These are phyloP conservation scores for Maudiozyma humilis DNA, from an alignment of 1,139 yeast genomes.

Conservation along the genomic window DNA sequence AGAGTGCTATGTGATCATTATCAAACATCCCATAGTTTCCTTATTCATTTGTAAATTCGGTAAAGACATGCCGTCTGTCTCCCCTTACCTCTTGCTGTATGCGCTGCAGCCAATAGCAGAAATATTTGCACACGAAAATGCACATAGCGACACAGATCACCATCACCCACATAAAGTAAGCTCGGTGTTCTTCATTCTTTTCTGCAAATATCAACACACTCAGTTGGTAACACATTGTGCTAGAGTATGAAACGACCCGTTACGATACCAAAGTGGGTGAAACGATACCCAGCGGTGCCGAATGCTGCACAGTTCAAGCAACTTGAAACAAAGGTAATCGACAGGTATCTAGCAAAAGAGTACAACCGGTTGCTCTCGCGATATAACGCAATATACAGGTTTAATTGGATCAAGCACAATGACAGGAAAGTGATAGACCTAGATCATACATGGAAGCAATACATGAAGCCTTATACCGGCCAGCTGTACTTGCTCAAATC, in stretches of 20 bases:
- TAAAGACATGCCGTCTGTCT: too few species aligned
- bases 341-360: neutral
- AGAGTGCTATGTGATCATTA: too few species aligned
- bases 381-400: slow-evolving; percentile 8
- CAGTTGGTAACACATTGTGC: too few species aligned
- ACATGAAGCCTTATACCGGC: neutral
- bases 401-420: slow-evolving; percentile 5
- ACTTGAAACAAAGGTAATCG: slow-evolving; percentile 6
- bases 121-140: too few species aligned
- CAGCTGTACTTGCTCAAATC: neutral
- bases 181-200: too few species aligned
- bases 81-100: too few species aligned
- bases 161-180: too few species aligned
- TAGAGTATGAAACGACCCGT: neutral
- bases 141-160: too few species aligned
- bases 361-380: slow-evolving; percentile 6
- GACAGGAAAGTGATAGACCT: neutral
- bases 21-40: too few species aligned
- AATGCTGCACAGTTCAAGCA: neutral
- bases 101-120: too few species aligned
- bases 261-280: slow-evolving; percentile 6
- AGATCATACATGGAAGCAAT: slow-evolving; percentile 3
- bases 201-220: too few species aligned
- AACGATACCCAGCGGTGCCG: slow-evolving; percentile 3
- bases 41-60: too few species aligned